A percentile compares a stretch with the other conserved stretches of the same genome.
These are phyloP conservation scores for Massariosphaeria phaeospora DNA, from an alignment of 495 filamentous ascomycete species.

Conservation along the genomic window DNA sequence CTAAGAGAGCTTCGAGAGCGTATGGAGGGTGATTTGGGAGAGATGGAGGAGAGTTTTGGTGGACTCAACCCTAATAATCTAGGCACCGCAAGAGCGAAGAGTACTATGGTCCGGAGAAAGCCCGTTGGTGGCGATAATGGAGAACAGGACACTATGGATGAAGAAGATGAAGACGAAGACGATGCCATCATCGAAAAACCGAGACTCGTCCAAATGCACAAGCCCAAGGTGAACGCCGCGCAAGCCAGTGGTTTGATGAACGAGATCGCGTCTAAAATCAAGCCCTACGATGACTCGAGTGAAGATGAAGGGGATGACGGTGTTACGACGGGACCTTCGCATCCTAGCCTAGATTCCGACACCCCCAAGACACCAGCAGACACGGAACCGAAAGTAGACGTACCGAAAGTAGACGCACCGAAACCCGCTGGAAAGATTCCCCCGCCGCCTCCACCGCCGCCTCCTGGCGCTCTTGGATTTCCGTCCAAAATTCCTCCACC, in stretches of 20 bases:
- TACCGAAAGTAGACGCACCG: too few relatives aligned
- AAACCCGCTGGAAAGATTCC: conserved; percentile 43
- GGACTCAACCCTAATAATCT: conserved; percentile 30
- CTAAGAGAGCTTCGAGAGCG: conserved; percentile 85
- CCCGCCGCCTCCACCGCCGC: conserved; percentile 49
- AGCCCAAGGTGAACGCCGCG: conserved; percentile 67
- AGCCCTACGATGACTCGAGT: conserved; percentile 64
- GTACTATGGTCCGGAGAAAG: conserved; percentile 39
- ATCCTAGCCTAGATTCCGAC: conserved; percentile 68
- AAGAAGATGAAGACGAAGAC: conserved; percentile 41
- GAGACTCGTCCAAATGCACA: conserved; percentile 47
- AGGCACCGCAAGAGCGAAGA: conserved; percentile 45
- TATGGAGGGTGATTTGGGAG: conserved; percentile 67
- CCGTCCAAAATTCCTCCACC: conserved; percentile 44
- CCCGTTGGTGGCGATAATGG: conserved; percentile 35
- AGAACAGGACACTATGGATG: conserved; percentile 36
- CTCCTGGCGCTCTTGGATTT: conserved; percentile 44
- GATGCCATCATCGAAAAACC: conserved; percentile 44
- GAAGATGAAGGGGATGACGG: conserved; percentile 66
- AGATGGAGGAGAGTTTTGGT: conserved; percentile 42
- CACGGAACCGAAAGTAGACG: conserved; percentile 50
- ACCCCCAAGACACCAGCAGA: conserved; percentile 67
- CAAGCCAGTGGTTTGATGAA: conserved; percentile 70
- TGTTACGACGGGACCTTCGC: conserved; percentile 70
- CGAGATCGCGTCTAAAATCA: conserved; percentile 76